Percentiles rank a stretch among this genome's conserved stretches.
Conservation (phyloP, 2,329 filamentous ascomycete species). For the Ophiostoma triangulosporum region DNA sequence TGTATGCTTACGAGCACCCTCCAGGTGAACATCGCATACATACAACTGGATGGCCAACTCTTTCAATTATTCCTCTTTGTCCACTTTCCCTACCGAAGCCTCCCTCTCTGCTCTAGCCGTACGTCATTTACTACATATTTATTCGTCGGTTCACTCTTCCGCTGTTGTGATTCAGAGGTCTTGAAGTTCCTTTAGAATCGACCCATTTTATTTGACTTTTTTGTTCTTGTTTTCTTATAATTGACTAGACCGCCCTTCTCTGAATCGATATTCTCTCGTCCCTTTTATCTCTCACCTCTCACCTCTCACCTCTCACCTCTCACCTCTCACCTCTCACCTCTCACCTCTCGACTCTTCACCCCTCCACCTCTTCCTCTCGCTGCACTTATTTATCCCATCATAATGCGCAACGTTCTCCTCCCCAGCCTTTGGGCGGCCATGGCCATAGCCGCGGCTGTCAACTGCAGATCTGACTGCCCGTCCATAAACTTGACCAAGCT, state of each 20-base stretch:
- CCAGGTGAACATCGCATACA: no score
- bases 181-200: neutral
- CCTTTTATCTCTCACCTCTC: neutral
- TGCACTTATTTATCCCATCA: neutral
- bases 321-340: no score
- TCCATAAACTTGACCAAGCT: conserved; percentile 15
- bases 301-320: neutral
- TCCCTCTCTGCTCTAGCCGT: neutral
- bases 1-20: no score
- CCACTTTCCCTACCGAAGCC: neutral
- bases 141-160: neutral
- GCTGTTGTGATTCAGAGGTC: no score
- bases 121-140: neutral
- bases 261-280: neutral
- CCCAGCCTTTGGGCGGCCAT: neutral
- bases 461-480: neutral
- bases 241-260: neutral
- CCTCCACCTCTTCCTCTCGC: neutral
- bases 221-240: neutral
- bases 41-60: no score
- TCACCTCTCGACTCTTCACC: no score
- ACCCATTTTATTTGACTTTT: neutral
- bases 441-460: neutral
- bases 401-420: neutral
- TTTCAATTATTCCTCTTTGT: neutral